phyloP scores from a whole-genome alignment of 352 stramenopile genomes.

The Globisporangium iwayamae region DNA sequence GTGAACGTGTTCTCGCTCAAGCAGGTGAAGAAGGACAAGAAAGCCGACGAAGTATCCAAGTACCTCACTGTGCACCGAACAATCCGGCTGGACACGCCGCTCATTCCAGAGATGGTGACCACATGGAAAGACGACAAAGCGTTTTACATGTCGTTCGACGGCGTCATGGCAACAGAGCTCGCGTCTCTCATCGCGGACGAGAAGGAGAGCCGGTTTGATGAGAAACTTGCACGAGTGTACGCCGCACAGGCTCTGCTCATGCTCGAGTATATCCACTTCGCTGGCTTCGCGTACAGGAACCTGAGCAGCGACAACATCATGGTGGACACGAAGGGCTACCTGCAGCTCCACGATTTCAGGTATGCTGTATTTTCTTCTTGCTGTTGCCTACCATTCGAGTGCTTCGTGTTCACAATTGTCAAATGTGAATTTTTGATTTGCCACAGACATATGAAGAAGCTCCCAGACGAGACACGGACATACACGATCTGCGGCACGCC shows the following conservation, averaged over 20 bases:
- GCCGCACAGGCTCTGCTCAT: constrained; percentile 73
- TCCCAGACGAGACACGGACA: constrained; percentile 70
- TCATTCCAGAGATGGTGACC: constrained; percentile 68
- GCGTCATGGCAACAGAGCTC: constrained; percentile 64
- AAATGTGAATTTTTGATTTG: not conserved
- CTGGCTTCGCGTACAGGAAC: constrained; percentile 78
- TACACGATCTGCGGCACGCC: constrained; percentile 88
- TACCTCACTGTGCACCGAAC: constrained; percentile 68
- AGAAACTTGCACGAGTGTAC: constrained; percentile 52
- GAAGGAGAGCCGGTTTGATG: constrained; percentile 48
- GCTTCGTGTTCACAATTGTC: no score
- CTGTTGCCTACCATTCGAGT: not conserved
- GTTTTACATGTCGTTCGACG: constrained; percentile 79
- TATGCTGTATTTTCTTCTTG: constrained; percentile 8
- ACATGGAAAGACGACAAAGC: constrained; percentile 80
- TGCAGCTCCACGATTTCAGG: constrained; percentile 85
- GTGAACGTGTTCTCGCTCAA: constrained; percentile 79
- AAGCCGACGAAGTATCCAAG: constrained; percentile 64
- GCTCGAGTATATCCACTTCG: constrained; percentile 82
- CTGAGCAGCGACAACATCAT: constrained; percentile 85
- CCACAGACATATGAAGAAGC: constrained; percentile 72
- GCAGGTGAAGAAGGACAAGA: constrained; percentile 62
- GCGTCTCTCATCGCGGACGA: constrained; percentile 58
- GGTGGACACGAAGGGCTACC: constrained; percentile 73
- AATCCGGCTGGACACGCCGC: constrained; percentile 62